phyloP scores from a whole-genome alignment of 2,329 filamentous ascomycete genomes.

The Xylaria polymorpha region DNA sequence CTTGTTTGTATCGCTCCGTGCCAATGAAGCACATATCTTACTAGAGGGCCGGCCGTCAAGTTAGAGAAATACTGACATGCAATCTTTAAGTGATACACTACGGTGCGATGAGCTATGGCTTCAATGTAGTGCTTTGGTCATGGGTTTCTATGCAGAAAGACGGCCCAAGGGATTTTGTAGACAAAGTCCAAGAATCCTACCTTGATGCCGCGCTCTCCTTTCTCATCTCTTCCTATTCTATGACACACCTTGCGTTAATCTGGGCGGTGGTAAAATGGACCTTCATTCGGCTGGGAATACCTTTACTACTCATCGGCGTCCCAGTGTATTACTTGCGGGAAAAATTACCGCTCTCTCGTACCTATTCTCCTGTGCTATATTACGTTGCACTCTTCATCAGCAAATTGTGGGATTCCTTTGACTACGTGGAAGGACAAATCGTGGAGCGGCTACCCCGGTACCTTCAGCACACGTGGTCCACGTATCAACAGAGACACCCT shows the following conservation, averaged over 20 bases:
- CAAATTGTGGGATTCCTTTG: slow-evolving; percentile 21
- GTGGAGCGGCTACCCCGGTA: slow-evolving; percentile 29
- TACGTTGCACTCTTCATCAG: neutral
- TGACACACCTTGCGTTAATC: slow-evolving; percentile 22
- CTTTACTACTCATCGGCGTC: slow-evolving; percentile 12
- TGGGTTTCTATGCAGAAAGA: slow-evolving; percentile 11
- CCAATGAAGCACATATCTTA: neutral
- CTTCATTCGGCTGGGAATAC: slow-evolving; percentile 22
- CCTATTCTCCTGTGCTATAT: neutral
- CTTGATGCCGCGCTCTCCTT: slow-evolving; percentile 10
- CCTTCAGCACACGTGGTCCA: slow-evolving; percentile 34
- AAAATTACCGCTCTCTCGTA: neutral
- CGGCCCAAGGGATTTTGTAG: slow-evolving; percentile 11
- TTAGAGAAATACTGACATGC: neutral
- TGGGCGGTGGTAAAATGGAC: slow-evolving; percentile 15
- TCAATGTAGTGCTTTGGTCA: slow-evolving; percentile 17
- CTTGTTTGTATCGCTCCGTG: neutral
- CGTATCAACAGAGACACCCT: slow-evolving; percentile 28
- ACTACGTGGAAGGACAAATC: slow-evolving; percentile 31
- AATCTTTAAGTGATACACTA: slow-evolving; percentile 20
- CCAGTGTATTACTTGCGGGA: slow-evolving; percentile 23
- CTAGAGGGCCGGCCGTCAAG: neutral
- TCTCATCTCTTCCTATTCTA: slow-evolving; percentile 18
- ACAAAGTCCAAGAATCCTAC: neutral
- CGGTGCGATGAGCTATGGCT: slow-evolving; percentile 2